These are phyloP conservation scores for Globisporangium radiosum DNA, from an alignment of 352 stramenopile genomes.

Conservation along the genomic window DNA sequence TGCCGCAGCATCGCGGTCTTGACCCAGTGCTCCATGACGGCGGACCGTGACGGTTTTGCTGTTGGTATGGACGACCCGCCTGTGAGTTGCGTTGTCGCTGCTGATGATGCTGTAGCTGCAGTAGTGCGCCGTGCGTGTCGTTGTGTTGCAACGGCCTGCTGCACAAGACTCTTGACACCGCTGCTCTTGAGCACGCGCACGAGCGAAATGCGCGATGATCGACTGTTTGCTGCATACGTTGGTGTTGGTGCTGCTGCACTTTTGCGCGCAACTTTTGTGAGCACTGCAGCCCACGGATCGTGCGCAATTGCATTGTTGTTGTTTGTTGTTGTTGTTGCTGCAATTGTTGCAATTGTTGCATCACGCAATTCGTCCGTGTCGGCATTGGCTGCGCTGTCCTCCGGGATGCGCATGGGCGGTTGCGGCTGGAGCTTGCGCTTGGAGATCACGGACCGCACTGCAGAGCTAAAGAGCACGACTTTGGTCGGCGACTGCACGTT, in stretches of 20 bases:
- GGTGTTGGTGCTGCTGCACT: neutral
- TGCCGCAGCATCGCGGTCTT: slow-evolving; percentile 33
- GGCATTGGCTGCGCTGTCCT: neutral
- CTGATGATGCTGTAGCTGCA: slow-evolving; percentile 3
- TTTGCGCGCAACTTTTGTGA: neutral
- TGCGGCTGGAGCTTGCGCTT: neutral
- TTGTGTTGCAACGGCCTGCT: slow-evolving; percentile 31
- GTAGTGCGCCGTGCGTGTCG: slow-evolving; percentile 10
- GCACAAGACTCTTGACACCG: slow-evolving; percentile 56
- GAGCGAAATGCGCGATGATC: slow-evolving; percentile 23
- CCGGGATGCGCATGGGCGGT: neutral
- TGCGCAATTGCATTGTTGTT: neutral
- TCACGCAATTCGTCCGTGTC: neutral
- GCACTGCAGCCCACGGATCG: neutral
- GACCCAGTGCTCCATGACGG: slow-evolving; percentile 59
- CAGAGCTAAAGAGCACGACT: neutral
- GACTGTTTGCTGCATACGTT: neutral
- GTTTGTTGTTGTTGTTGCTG: neutral
- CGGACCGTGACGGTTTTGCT: slow-evolving; percentile 24
- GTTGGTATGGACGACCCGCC: neutral
- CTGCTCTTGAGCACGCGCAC: slow-evolving; percentile 44
- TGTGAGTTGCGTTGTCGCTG: neutral
- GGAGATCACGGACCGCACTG: neutral
- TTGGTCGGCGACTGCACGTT: neutral
- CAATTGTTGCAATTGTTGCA: neutral